Conservation (phyloP, 164 flowering plant species). For the Nymphaea thermarum region DNA sequence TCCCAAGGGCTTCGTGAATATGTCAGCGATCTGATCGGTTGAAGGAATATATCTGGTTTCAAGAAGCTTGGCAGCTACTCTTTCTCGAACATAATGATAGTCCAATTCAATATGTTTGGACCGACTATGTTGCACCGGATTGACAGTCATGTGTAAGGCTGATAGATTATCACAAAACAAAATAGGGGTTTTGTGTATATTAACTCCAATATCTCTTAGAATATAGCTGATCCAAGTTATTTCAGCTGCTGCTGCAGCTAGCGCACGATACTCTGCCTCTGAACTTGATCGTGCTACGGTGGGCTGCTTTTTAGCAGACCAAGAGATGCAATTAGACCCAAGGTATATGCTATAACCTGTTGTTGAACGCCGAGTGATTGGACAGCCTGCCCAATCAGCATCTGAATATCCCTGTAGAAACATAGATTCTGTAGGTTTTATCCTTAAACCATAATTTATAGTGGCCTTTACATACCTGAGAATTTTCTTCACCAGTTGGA, state of each 20-base stretch:
- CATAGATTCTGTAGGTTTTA: too few relatives aligned
- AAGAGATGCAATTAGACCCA: too few relatives aligned
- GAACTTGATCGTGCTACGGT: too few relatives aligned
- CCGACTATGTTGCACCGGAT: background rate
- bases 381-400: background rate
- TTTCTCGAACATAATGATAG: background rate
- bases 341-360: background rate
- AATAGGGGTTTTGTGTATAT: background rate
- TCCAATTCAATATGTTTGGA: background rate
- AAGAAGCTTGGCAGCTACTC: background rate
- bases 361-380: background rate
- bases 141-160: background rate
- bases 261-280: background rate
- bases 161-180: background rate
- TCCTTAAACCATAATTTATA: too few relatives aligned
- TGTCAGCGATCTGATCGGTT: background rate
- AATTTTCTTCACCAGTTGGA: too few relatives aligned
- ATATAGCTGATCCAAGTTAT: background rate
- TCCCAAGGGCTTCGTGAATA: background rate
- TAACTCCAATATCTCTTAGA: background rate
- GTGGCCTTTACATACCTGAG: too few relatives aligned
- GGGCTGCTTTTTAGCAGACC: too few relatives aligned
- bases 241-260: background rate
- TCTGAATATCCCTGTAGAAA: background rate
- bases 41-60: background rate